phyloP scores from a whole-genome alignment of 495 filamentous ascomycete genomes.

The Tuber melanosporum region DNA sequence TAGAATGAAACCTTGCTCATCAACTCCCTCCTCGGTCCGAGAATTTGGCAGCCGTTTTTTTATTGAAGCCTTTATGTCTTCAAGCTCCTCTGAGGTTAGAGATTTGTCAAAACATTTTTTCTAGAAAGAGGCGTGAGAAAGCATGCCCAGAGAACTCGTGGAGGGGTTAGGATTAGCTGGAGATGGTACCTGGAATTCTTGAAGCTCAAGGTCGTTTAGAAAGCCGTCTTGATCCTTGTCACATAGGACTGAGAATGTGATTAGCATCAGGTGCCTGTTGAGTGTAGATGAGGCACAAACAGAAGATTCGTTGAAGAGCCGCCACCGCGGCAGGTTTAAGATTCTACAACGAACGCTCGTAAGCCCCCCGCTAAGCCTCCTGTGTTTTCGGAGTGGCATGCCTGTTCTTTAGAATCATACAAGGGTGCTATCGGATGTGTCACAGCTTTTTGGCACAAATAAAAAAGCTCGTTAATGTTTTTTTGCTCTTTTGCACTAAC shows the following conservation, averaged over 20 bases:
- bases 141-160: background rate
- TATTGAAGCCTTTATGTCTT: conserved; percentile 81
- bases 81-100: conserved; percentile 67
- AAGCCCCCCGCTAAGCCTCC: background rate
- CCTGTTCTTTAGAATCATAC: conserved; percentile 83
- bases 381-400: background rate
- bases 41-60: conserved; percentile 59
- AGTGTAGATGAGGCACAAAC: conserved; percentile 42
- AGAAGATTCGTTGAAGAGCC: conserved; percentile 83
- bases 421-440: conserved; percentile 94
- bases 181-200: conserved; percentile 65
- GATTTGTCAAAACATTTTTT: conserved; percentile 79
- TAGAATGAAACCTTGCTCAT: conserved; percentile 71
- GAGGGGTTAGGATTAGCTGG: conserved; percentile 9
- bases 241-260: conserved; percentile 51
- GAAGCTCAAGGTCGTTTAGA: conserved; percentile 80
- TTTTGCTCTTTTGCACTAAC: conserved; percentile 89
- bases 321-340: conserved; percentile 83
- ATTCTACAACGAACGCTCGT: conserved; percentile 44
- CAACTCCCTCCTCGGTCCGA: conserved; percentile 65
- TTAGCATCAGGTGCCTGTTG: background rate
- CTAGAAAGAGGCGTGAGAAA: conserved; percentile 13
- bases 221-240: conserved; percentile 96
- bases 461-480: conserved; percentile 89
- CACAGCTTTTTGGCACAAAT: conserved; percentile 96